Conservation (phyloP, 768 basidiomycete species). For the Lentinula raphanica region DNA sequence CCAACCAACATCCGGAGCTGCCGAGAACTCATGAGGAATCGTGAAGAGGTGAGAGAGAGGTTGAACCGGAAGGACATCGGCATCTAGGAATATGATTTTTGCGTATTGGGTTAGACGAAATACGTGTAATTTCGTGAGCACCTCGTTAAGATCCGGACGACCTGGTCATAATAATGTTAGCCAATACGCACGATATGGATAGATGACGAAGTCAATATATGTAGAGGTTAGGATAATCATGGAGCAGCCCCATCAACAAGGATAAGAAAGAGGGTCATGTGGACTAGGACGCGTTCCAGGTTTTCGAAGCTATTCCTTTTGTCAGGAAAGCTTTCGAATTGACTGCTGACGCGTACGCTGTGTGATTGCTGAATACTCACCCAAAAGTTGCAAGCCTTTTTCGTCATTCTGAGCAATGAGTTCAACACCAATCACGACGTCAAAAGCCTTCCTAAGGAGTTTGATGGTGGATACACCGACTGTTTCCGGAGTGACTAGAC, state of each 20-base stretch:
- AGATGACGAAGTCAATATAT: neutral
- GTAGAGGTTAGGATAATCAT: slow-evolving; percentile 9
- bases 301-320: neutral
- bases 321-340: slow-evolving; percentile 11
- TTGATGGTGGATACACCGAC: slow-evolving; percentile 81
- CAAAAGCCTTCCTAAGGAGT: slow-evolving; percentile 71
- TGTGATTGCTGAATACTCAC: slow-evolving; percentile 40
- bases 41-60: slow-evolving; percentile 92
- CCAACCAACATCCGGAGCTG: slow-evolving; percentile 97
- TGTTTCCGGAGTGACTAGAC: slow-evolving; percentile 91
- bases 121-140: slow-evolving; percentile 94
- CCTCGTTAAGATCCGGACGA: slow-evolving; percentile 87
- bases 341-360: slow-evolving; percentile 16
- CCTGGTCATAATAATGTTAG: slow-evolving; percentile 44
- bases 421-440: slow-evolving; percentile 90
- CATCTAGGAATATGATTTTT: slow-evolving; percentile 88
- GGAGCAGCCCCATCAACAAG: slow-evolving; percentile 2
- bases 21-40: slow-evolving; percentile 79
- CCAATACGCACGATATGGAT: neutral
- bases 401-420: slow-evolving; percentile 67
- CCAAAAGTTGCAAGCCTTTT: slow-evolving; percentile 71
- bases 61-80: slow-evolving; percentile 82
- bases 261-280: slow-evolving; percentile 7
- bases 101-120: slow-evolving; percentile 86
- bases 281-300: slow-evolving; percentile 11